phyloP scores from a whole-genome alignment of 768 basidiomycete genomes.

The Psilocybe cubensis region DNA sequence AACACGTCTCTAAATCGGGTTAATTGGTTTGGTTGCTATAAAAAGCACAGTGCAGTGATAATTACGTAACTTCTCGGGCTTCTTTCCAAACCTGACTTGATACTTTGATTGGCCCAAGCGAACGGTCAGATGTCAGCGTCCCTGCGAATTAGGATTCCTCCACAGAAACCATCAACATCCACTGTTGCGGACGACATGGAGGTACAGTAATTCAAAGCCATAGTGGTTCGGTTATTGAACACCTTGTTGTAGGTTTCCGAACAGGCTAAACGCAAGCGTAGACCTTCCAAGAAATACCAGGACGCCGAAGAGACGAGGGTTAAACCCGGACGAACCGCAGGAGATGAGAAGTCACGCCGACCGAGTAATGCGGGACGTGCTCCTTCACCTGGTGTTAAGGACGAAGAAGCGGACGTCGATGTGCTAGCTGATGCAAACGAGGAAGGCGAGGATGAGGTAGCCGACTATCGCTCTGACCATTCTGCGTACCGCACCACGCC shows the following conservation, averaged over 20 bases:
- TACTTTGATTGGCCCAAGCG: constrained; percentile 1
- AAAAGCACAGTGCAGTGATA: background rate
- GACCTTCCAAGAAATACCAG: constrained; percentile 22
- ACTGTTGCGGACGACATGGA: constrained; percentile 19
- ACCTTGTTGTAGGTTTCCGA: constrained; percentile 3
- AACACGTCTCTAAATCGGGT: constrained; percentile 3
- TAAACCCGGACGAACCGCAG: constrained; percentile 5
- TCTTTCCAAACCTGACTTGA: constrained; percentile 6
- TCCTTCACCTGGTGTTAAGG: background rate
- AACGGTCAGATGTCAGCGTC: constrained; percentile 18
- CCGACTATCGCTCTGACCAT: constrained; percentile 17
- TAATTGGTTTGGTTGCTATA: background rate
- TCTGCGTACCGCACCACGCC: background rate
- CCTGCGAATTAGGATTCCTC: constrained; percentile 27
- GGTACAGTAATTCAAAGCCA: constrained; percentile 11
- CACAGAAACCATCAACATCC: constrained; percentile 18
- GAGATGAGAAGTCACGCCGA: constrained; percentile 9
- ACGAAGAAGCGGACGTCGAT: constrained; percentile 11
- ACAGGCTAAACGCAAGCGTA: constrained; percentile 20
- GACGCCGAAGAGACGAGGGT: constrained; percentile 19
- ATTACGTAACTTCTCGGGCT: constrained; percentile 4
- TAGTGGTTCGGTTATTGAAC: constrained; percentile 2
- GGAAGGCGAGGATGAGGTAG: constrained; percentile 26
- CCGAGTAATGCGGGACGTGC: constrained; percentile 2
- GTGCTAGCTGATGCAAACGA: constrained; percentile 30